phyloP scores from a whole-genome alignment of 176 grass and related monocot species.

The Oryza glaberrima region DNA sequence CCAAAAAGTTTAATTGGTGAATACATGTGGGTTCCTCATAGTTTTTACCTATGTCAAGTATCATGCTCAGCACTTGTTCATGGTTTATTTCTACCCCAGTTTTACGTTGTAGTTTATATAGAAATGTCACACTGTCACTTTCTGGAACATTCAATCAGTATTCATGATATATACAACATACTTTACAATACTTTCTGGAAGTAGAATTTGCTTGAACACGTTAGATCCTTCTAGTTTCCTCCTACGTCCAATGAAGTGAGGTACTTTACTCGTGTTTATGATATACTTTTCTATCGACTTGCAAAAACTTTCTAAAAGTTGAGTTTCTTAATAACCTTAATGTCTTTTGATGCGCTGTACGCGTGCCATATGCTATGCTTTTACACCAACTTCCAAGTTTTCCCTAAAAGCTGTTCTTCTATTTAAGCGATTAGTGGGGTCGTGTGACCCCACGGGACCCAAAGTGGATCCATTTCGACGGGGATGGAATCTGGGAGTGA shows the following conservation, averaged over 20 bases:
- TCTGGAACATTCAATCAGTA: neutral
- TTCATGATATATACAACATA: neutral
- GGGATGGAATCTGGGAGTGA: constrained; percentile 70
- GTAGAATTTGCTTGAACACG: neutral
- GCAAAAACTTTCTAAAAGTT: constrained; percentile 28
- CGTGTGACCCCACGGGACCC: constrained; percentile 25
- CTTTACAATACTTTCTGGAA: neutral
- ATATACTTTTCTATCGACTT: constrained; percentile 36
- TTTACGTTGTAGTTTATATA: neutral
- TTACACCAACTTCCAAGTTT: constrained; percentile 22
- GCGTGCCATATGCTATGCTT: constrained; percentile 17
- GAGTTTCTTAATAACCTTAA: neutral
- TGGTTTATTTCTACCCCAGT: neutral
- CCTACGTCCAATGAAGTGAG: neutral
- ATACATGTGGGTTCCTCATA: neutral
- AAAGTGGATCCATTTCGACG: constrained; percentile 25
- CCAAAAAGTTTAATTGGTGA: neutral
- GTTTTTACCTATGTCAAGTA: neutral
- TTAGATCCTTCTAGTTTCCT: neutral
- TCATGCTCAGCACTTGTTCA: neutral
- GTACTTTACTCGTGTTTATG: neutral
- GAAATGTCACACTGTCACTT: neutral
- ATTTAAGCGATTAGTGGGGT: constrained; percentile 48
- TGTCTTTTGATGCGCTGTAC: neutral
- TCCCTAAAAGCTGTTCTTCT: constrained; percentile 35